A percentile compares a stretch with the other conserved stretches of the same genome.
Evolutionary conservation across 208 protist genomes (phyloP).

Genomic region (Trypanosoma cruzi): DNA sequence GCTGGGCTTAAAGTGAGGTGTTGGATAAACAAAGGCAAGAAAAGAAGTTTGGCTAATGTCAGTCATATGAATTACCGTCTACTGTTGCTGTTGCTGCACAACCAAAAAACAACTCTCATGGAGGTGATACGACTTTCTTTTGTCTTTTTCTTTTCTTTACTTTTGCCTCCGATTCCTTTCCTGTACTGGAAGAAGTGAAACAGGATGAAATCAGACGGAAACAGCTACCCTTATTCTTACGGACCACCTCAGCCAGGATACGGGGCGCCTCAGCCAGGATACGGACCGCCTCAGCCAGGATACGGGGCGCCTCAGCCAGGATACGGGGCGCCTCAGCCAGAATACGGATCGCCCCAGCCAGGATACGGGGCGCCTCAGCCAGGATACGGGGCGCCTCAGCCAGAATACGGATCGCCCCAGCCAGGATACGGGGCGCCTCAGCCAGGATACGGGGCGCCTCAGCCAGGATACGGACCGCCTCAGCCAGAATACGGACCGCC

Average conservation of each 20-base stretch:
- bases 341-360: constrained; percentile 21
- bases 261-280: too few species aligned
- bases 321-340: too few species aligned
- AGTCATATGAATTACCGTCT: background rate
- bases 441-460: constrained; percentile 4
- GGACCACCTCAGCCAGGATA: too few species aligned
- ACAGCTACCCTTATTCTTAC: too few species aligned
- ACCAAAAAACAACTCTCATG: too few species aligned
- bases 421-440: constrained; percentile 10
- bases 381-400: constrained; percentile 11
- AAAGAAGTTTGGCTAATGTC: background rate
- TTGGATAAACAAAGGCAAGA: background rate
- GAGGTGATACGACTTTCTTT: too few species aligned
- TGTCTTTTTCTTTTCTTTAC: background rate
- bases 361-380: background rate
- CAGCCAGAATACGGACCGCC: constrained; percentile 9
- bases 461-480: constrained; percentile 13
- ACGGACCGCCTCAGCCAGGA: too few species aligned
- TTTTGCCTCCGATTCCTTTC: background rate
- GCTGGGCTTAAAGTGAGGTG: background rate
- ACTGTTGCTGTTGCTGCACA: background rate
- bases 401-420: constrained; percentile 8
- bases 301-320: too few species aligned
- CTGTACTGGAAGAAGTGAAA: background rate
- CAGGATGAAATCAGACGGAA: background rate